A percentile compares a stretch with the other conserved stretches of the same genome.
Conservation (phyloP, 495 filamentous ascomycete genomes). For the Tuber magnatum region DNA sequence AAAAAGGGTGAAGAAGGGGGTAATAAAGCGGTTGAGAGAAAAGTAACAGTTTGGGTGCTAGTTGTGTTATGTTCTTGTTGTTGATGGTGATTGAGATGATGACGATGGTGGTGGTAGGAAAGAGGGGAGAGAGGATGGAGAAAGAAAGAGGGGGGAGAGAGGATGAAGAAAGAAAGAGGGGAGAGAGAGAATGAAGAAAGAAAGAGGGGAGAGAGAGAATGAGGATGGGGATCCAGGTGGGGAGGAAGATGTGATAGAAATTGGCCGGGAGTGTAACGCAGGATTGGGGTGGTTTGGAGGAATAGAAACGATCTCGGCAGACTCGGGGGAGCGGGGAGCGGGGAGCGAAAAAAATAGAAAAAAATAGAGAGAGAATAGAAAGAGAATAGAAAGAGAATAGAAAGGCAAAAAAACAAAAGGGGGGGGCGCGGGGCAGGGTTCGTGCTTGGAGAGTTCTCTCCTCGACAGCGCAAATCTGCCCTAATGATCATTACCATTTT, state of each 20-base stretch:
- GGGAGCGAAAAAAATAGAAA: no score
- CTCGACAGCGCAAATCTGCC: background rate
- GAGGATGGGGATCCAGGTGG: background rate
- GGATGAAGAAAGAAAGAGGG: no score
- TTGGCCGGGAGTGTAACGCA: background rate
- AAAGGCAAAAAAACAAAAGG: no score
- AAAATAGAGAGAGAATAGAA: no score
- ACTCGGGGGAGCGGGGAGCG: background rate
- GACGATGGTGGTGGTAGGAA: background rate
- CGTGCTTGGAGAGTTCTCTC: background rate
- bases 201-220: background rate
- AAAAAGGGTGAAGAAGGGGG: no score
- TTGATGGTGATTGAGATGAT: background rate
- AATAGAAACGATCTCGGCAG: background rate
- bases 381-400: no score
- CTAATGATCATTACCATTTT: background rate
- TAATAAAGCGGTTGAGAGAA: no score
- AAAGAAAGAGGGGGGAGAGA: background rate
- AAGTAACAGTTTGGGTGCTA: background rate
- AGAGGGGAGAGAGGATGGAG: background rate
- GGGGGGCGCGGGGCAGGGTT: background rate
- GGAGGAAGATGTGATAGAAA: background rate
- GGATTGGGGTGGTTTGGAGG: background rate
- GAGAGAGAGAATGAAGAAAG: background rate
- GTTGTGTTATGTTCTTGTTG: background rate